Conservation (phyloP, 768 basidiomycete genomes). For the Xerocomus brunneocitrinus region DNA sequence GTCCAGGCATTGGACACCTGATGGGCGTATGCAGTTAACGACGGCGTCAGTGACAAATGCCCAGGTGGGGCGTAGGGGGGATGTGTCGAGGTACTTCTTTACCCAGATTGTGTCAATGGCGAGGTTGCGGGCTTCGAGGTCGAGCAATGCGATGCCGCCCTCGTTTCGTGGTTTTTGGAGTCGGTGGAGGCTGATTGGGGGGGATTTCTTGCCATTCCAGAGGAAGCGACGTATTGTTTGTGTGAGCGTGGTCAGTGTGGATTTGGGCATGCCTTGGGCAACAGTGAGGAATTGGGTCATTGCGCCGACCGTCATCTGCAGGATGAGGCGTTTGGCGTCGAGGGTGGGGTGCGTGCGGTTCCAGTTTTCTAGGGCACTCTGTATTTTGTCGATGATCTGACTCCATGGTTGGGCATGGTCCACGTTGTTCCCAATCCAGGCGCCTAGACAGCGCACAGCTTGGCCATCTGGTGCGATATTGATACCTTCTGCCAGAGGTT, state of each 20-base stretch:
- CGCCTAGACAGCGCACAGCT: constrained; percentile 6
- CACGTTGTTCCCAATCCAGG: constrained; percentile 24
- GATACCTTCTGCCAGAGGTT: not conserved
- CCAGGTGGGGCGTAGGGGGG: not conserved
- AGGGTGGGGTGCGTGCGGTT: constrained; percentile 11
- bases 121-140: not conserved
- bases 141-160: not conserved
- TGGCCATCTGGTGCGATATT: constrained; percentile 13
- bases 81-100: not conserved
- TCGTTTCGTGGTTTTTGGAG: not conserved
- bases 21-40: not conserved
- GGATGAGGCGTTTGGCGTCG: constrained; percentile 5
- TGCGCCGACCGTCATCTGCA: constrained; percentile 14
- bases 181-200: not conserved
- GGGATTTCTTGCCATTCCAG: not conserved
- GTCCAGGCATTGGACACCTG: not conserved
- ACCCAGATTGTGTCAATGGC: not conserved
- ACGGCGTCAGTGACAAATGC: not conserved
- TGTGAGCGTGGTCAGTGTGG: no score
- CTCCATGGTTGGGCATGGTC: constrained; percentile 12
- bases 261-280: constrained; percentile 16
- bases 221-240: not conserved
- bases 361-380: constrained; percentile 8
- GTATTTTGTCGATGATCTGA: constrained; percentile 18
- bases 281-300: constrained; percentile 29